phyloP scores from a whole-genome alignment of 352 stramenopile species.

The Globisporangium cylindrosporum region DNA sequence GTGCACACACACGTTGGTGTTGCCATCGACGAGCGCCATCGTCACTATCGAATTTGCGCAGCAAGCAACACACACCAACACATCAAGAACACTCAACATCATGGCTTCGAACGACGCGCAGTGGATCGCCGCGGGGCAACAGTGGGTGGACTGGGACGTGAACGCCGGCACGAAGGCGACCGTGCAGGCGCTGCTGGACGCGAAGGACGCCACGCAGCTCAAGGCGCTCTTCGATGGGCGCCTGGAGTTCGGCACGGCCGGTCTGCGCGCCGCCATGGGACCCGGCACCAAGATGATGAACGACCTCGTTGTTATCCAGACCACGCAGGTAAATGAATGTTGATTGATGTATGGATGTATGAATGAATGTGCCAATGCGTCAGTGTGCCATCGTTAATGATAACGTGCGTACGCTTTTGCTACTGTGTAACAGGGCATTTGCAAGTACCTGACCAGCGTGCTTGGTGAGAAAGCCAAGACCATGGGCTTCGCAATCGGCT shows the following conservation, averaged over 20 bases:
- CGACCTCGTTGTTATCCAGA: conserved; percentile 91
- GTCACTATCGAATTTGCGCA: conserved; percentile 3
- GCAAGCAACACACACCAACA: conserved; percentile 4
- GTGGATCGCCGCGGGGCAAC: conserved; percentile 52
- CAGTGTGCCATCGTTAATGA: neutral
- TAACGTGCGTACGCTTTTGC: neutral
- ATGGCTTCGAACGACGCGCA: conserved; percentile 28
- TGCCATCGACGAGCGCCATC: neutral
- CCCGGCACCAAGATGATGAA: conserved; percentile 90
- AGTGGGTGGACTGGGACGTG: conserved; percentile 88
- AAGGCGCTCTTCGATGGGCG: conserved; percentile 75
- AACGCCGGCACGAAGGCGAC: conserved; percentile 67
- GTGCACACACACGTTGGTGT: neutral
- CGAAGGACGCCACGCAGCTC: conserved; percentile 48
- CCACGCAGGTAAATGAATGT: conserved; percentile 43
- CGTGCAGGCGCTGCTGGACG: conserved; percentile 64
- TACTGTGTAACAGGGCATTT: conserved; percentile 48
- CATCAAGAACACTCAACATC: neutral
- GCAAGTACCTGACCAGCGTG: conserved; percentile 74
- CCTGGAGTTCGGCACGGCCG: conserved; percentile 91
- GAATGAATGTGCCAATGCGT: neutral
- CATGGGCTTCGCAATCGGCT: conserved; percentile 87
- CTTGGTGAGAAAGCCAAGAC: conserved; percentile 72
- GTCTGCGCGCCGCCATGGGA: conserved; percentile 87
- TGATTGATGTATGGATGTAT: neutral